Base-by-base conservation (phyloP, 2,329 filamentous ascomycete genomes). In the Berkeleyomyces basicola region DNA sequence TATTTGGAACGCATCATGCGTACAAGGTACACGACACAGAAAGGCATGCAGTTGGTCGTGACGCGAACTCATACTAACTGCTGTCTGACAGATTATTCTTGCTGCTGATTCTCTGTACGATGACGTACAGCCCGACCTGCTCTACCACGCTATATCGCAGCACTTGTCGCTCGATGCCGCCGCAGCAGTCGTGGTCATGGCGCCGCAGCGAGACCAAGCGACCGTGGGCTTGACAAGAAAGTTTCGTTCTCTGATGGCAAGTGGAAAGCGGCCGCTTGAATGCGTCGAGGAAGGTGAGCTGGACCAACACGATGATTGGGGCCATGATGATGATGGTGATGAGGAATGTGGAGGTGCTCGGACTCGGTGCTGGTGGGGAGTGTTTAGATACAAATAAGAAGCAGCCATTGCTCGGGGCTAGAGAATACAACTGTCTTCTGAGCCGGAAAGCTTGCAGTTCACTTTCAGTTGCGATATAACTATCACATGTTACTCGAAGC, bases 61-160 rank as follows among this genome's bases (percentile, higher is more conserved):
- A 23, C 23, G 23, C 23, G 23, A 23, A 23, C 23, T 23, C 23
- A 2, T 23, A 23, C 23, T 23, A 23, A 37, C 33, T n/a, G 1
- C 6, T 7, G 4, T 11, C 23, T 7, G 4, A 2, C 71, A 86
- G 77, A 75, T 96, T 62, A 83, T 97, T 51, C 78, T 99, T 2
- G 89, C 84, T 1, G 90, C 92, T 2, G 93, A 99, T 72, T 82
- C 89, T 0, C 76, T 99, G 23, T 97, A 97, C 73, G 90, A 91
- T 55, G 80, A 90, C 58, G 80, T 87, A 3, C 93, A 97, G 70
- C 90, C 92, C 0, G 74, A 72, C 2, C 81, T 93, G 69, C 79
- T 97, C 31, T 83, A 85, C 0, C 77, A 83, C 11, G 85, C 88
- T 11, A 84, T 97, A 53, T 73, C 78, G 7, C 74, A 79, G 46